Conservation (phyloP, 306 rosid genomes). For the Cicer bijugum region DNA sequence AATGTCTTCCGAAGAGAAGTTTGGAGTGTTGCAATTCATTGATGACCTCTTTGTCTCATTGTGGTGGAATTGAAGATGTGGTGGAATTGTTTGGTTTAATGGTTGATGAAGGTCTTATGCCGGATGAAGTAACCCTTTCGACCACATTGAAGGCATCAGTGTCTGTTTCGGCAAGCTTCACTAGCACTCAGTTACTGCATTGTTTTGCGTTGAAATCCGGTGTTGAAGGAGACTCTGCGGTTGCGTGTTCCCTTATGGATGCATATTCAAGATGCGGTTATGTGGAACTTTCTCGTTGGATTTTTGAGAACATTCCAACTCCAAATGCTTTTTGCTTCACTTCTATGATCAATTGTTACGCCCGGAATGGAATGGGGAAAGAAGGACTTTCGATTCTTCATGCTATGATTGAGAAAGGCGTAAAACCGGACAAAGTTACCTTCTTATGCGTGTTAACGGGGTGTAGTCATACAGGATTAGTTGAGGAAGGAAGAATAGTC, state of each 20-base stretch:
- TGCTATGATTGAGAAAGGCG: slow-evolving; percentile 62
- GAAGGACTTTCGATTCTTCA: slow-evolving; percentile 67
- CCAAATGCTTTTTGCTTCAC: slow-evolving; percentile 77
- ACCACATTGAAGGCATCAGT: slow-evolving; percentile 68
- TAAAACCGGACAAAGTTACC: slow-evolving; percentile 75
- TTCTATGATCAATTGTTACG: slow-evolving; percentile 75
- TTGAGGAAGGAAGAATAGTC: slow-evolving; percentile 66
- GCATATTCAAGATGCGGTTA: slow-evolving; percentile 78
- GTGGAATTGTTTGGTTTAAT: slow-evolving; percentile 81
- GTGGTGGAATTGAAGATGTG: slow-evolving; percentile 65
- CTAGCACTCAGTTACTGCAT: slow-evolving; percentile 62
- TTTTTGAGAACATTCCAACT: slow-evolving; percentile 61
- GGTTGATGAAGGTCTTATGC: slow-evolving; percentile 67
- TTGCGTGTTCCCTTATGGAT: slow-evolving; percentile 71
- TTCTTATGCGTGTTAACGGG: slow-evolving; percentile 74
- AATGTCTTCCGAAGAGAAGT: slow-evolving; percentile 52
- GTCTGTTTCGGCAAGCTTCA: slow-evolving; percentile 56
- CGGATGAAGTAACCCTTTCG: slow-evolving; percentile 76
- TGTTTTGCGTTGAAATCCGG: slow-evolving; percentile 74
- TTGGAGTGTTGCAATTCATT: slow-evolving; percentile 79
- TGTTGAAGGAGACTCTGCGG: slow-evolving; percentile 58
- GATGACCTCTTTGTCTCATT: slow-evolving; percentile 77
- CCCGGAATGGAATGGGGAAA: slow-evolving; percentile 79
- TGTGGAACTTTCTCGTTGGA: slow-evolving; percentile 57
- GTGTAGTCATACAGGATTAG: slow-evolving; percentile 74